A percentile compares a stretch with the other conserved stretches of the same genome.
Conservation (phyloP, 2,329 filamentous ascomycete species). For the Emmonsia crescens region DNA sequence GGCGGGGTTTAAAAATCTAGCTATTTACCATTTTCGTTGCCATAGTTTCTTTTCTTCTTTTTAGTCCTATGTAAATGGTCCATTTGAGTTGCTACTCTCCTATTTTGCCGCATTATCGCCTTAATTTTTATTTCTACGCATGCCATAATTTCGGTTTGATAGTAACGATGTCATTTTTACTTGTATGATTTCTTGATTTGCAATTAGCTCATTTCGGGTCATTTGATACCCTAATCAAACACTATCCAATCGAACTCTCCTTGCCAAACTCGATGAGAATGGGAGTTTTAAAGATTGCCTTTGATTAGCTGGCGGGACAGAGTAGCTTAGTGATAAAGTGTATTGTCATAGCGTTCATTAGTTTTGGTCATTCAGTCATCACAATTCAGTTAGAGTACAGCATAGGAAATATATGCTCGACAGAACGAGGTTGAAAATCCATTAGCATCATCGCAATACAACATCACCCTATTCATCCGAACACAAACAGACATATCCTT, state of each 20-base stretch:
- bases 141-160: background rate
- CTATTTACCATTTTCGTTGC: background rate
- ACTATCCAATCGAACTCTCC: background rate
- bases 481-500: background rate
- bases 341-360: background rate
- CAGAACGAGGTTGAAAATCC: background rate
- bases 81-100: background rate
- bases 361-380: background rate
- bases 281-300: background rate
- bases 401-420: background rate
- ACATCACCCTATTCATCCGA: background rate
- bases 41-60: background rate
- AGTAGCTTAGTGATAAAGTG: background rate
- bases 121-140: background rate
- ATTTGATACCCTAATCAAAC: background rate
- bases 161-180: background rate
- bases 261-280: background rate
- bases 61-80: background rate
- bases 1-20: background rate
- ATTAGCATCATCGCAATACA: background rate
- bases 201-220: background rate
- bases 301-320: background rate
- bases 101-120: background rate
- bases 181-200: background rate
- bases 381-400: background rate